Conservation (phyloP, 306 rosid genomes). For the Rosa chinensis region DNA sequence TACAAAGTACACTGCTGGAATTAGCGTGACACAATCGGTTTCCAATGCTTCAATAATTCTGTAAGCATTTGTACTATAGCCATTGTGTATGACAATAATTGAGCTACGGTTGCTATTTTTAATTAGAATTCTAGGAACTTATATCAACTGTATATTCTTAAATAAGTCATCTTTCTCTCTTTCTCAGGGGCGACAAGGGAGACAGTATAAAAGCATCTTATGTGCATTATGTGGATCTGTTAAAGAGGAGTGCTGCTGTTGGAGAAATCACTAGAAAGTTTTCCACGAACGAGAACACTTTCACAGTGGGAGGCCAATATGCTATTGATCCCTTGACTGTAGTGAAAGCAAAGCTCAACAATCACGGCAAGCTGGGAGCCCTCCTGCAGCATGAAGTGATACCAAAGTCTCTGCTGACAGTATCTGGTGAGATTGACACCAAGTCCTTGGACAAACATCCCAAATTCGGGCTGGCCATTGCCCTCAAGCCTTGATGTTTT, state of each 20-base stretch:
- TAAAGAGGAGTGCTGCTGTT: constrained; percentile 76
- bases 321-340: constrained; percentile 72
- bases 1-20: constrained; percentile 78
- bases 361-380: constrained; percentile 77
- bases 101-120: constrained; percentile 1
- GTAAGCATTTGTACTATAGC: constrained; percentile 51
- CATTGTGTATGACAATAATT: background rate
- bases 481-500: constrained; percentile 78
- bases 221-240: constrained; percentile 64
- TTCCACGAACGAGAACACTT: constrained; percentile 83
- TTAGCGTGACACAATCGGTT: constrained; percentile 58
- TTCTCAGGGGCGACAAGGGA: constrained; percentile 83
- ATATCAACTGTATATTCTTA: background rate
- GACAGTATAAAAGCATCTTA: constrained; percentile 80
- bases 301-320: constrained; percentile 83
- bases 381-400: constrained; percentile 85
- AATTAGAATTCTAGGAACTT: constrained; percentile 9
- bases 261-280: constrained; percentile 75
- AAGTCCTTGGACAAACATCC: constrained; percentile 77
- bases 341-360: constrained; percentile 88
- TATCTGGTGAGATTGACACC: constrained; percentile 93
- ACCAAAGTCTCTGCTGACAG: constrained; percentile 81
- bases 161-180: constrained; percentile 4
- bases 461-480: constrained; percentile 81
- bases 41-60: constrained; percentile 67